Evolutionary conservation across 345 rosid genomes (phyloP), one percentile per base, ranked within the genome.

Genomic region (Theobroma cacao): DNA sequence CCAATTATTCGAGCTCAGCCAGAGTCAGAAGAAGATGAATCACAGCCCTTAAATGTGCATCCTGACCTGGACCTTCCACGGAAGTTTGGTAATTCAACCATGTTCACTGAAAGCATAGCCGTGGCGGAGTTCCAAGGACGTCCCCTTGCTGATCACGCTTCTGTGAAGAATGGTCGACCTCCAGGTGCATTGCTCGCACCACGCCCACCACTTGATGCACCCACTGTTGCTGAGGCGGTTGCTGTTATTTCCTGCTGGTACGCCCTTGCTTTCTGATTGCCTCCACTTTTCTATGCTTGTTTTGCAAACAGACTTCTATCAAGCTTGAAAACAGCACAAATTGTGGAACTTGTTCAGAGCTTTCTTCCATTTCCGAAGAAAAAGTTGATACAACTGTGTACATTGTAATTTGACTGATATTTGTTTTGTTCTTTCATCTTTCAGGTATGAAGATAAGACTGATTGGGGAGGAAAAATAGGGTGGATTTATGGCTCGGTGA

Each of bases 161-260:
- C 97, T 0, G 90, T 95, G n/a, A 91, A 91, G 90, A 92, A 95
- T n/a, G 98, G 98, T 0, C 85, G 98, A 58, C 98, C 98, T 24
- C 98, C 98, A 0, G 98, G 98, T 43, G 97, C 98, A 58, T 74
- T 95, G 43, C 90, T 93, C 45, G 17, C 62, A 10, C 93, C 97
- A 2, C 98, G 98, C 45, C 91, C 91, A 0, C 98, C 97, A 0
- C 87, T 95, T 2, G 97, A 95, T 79, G 98, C 98, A 4, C 98
- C 91, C 1, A 95, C 98, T 1, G 98, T 95, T n/a, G 98, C 98
- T 7, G 98, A 95, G 85, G 98, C 98, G 18, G 88, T 93, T 7
- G 98, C 94, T 33, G 98, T 93, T 82, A 90, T 95, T 67, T 93
- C 98, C 63, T 95, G 98, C 89, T 95, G 98, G 98, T 94, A 90